Percentiles rank a stretch among this genome's conserved stretches.
Conservation (phyloP, 2,329 filamentous ascomycete genomes). For the Emericellopsis atlantica region DNA sequence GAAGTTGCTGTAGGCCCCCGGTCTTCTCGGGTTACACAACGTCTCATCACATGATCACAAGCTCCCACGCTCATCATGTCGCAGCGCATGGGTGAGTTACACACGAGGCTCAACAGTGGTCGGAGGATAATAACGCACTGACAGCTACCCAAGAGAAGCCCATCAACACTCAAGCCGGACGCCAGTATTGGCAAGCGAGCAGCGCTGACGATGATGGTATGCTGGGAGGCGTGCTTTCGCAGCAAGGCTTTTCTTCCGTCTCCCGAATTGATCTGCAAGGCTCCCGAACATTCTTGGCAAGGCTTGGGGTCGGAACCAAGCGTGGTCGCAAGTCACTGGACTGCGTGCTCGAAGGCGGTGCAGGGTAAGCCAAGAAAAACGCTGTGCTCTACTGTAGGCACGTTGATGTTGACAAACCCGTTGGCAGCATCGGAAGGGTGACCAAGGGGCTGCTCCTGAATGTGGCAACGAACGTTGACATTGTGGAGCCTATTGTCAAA, state of each 20-base stretch:
- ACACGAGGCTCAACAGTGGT: no score
- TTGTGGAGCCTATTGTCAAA: conserved; percentile 74
- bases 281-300: conserved; percentile 56
- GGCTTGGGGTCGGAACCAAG: conserved; percentile 36
- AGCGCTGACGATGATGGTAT: conserved; percentile 51
- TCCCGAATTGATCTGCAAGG: conserved; percentile 57
- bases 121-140: not conserved
- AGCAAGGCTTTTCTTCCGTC: conserved; percentile 17
- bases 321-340: conserved; percentile 15
- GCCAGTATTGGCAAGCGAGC: conserved; percentile 33
- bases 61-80: no score
- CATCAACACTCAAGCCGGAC: conserved; percentile 21
- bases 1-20: no score
- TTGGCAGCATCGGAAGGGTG: conserved; percentile 62
- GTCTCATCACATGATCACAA: no score
- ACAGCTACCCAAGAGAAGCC: conserved; percentile 15
- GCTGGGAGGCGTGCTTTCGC: conserved; percentile 54
- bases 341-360: conserved; percentile 22
- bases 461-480: conserved; percentile 60
- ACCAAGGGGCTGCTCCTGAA: conserved; percentile 65
- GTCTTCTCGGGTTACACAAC: no score
- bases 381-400: not conserved
- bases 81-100: no score
- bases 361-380: conserved; percentile 17
- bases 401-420: no score